These are phyloP conservation scores for Omphalotus guepiniiformis DNA, from an alignment of 768 basidiomycete genomes.

Conservation along the genomic window DNA sequence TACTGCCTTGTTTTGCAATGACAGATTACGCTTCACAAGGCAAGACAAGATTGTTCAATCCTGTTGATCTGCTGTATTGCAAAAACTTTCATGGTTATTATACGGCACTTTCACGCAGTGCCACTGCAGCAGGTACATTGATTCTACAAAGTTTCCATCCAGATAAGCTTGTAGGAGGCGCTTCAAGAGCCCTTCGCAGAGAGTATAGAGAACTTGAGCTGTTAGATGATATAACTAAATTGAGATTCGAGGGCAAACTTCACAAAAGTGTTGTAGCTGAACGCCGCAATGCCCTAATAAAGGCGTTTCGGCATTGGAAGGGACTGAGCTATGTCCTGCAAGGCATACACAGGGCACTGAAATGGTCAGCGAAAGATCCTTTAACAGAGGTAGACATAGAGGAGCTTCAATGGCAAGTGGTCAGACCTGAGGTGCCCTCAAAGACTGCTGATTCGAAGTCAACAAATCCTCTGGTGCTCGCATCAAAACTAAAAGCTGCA, in stretches of 20 bases:
- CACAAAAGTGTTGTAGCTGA: slow-evolving; percentile 1
- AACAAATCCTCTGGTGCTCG: too few species aligned
- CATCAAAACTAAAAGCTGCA: too few species aligned
- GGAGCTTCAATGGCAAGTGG: too few species aligned
- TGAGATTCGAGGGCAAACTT: slow-evolving; percentile 9
- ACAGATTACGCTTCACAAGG: background rate
- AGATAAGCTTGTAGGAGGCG: slow-evolving; percentile 3
- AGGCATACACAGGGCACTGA: background rate
- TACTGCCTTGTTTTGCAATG: background rate
- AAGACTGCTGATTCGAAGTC: too few species aligned
- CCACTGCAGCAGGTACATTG: slow-evolving; percentile 1
- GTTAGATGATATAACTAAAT: slow-evolving; percentile 17
- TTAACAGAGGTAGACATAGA: too few species aligned
- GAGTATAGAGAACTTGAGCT: slow-evolving; percentile 17
- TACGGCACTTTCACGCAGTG: slow-evolving; percentile 8
- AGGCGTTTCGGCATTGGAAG: slow-evolving; percentile 6
- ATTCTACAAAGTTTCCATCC: slow-evolving; percentile 11
- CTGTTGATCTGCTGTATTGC: background rate
- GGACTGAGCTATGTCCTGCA: slow-evolving; percentile 1
- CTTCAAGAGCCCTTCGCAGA: background rate
- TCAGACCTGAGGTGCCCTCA: too few species aligned
- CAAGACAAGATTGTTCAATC: background rate
- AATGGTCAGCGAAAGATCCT: slow-evolving; percentile 4
- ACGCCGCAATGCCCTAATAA: slow-evolving; percentile 9
- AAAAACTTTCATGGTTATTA: slow-evolving; percentile 1